Base-by-base conservation (phyloP, 1,284 basidiomycete species). In the Leccinum subatratum region DNA sequence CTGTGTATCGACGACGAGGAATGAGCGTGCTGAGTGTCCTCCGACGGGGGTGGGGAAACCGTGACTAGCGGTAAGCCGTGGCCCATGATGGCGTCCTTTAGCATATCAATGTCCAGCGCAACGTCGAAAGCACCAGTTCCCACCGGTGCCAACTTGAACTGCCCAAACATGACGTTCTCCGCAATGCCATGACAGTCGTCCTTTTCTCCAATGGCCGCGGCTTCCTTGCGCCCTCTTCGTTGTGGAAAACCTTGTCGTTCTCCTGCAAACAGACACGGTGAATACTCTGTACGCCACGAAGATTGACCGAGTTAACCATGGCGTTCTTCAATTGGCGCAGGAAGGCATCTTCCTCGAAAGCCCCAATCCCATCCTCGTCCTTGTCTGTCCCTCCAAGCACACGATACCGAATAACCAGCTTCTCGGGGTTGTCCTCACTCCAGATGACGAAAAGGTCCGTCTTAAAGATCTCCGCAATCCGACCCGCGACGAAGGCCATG, bases 131-230 rank as follows among this genome's bases (percentile, higher is more conserved):
- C 88, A 12, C 95, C 95, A 0, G 95, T 96, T 63, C 95, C 95
- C 94, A 96, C 96, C 0, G 95, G 96, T 39, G 97, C 97, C 88
- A 99, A 93, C n/a, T n/a, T n/a, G n/a, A n/a, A n/a, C 81, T 99
- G 97, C 20, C 97, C 97, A 69, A 99, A 93, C 83, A 99, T 87
- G 56, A 99, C 95, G 74, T 98, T 99, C 83, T 99, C 96, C 9
- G 96, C 96, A 25, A 99, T 91, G 69, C 97, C 97, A 69, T 94
- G 93, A 78, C 97, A 99, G 74, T 99, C 96, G 72, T 99, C 97
- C 78, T 95, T 92, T 81, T 99, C 96, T 65, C 97, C 97, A 58
- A 96, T 93, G 2, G 96, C 95, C 0, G 97, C 97, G 0, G 97
- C 97, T 77, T 99, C 97, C 89, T 87, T 63, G 80, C 84, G 28